Evolutionary conservation across 768 basidiomycete species (phyloP), one percentile per base, ranked within the genome.

Genomic region (Boletus rubescentipes): DNA sequence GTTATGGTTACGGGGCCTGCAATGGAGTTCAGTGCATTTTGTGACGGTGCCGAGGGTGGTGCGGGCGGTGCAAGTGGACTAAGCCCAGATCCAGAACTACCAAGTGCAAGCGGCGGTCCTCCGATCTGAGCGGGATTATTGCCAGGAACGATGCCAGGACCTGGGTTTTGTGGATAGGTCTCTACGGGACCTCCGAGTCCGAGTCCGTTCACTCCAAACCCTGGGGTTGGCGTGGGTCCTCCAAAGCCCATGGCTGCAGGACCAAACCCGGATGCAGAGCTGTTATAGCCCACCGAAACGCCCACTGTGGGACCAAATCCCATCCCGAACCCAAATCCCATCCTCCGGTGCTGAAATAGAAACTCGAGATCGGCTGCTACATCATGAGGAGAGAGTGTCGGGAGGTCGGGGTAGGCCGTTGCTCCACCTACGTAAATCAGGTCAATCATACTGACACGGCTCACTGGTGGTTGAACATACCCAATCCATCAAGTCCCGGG

Each of bases 301-400:
- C 64, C 61, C 15, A 61, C 55, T 10, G 64, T 43, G 31, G 62
- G 60, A 31, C 60, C 64, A 34, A 62, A 69, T 34, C 62, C 62
- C 48, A 67, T 60, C 16, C 67, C 62, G 14, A 66, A 66, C 2
- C 62, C 60, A 35, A 37, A 67, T 30, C 60, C 66, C 51, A 68
- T 59, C 29, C 62, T 60, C 51, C 68, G 63, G 41, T 80, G 73
- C 47, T 79, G 79, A 53, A 76, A 74, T 21, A 86, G 72, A 57
- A 75, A 79, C 2, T 84, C 82, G 29, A 85, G 72, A 61, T 86
- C 85, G 39, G 67, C 67, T 26, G 74, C 67, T 31, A 84, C 74
- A 35, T 86, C 84, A 29, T 66, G 65, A 0, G 77, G 62, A 9
- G 79, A 69, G 16, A 85, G 75, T 0, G 78, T 64, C n/a, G 59